phyloP scores from a whole-genome alignment of 805 yeast species.

The Candida verbasci region DNA sequence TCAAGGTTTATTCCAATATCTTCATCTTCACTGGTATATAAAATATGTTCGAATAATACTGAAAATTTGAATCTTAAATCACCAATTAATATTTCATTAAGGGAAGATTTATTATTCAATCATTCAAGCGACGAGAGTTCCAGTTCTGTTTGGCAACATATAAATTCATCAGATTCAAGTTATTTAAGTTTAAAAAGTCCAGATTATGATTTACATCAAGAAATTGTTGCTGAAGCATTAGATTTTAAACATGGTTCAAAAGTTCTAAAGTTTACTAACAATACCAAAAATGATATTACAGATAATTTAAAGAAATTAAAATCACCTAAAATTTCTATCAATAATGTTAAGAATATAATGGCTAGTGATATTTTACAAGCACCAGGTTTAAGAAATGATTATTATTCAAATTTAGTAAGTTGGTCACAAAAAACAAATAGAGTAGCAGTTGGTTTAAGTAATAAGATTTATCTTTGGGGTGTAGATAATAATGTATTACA shows the following conservation, averaged over 20 bases:
- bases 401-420: constrained; percentile 67
- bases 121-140: constrained; percentile 4
- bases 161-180: background rate
- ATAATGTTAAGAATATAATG: constrained; percentile 5
- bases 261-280: constrained; percentile 32
- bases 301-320: background rate
- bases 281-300: background rate
- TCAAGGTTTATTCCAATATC: constrained; percentile 15
- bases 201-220: constrained; percentile 3
- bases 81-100: constrained; percentile 11
- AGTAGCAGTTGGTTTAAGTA: constrained; percentile 65
- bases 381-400: constrained; percentile 70
- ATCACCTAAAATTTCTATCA: background rate
- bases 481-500: constrained; percentile 41
- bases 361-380: constrained; percentile 37
- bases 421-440: constrained; percentile 56
- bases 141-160: constrained; percentile 1
- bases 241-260: constrained; percentile 38
- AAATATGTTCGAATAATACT: constrained; percentile 1
- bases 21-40: constrained; percentile 16
- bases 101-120: constrained; percentile 16
- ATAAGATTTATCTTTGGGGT: constrained; percentile 60
- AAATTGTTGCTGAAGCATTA: constrained; percentile 44
- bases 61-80: constrained; percentile 1
- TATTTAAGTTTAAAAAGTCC: background rate